Base-by-base conservation (phyloP, 495 filamentous ascomycete species). In the Talaromyces stipitatus region DNA sequence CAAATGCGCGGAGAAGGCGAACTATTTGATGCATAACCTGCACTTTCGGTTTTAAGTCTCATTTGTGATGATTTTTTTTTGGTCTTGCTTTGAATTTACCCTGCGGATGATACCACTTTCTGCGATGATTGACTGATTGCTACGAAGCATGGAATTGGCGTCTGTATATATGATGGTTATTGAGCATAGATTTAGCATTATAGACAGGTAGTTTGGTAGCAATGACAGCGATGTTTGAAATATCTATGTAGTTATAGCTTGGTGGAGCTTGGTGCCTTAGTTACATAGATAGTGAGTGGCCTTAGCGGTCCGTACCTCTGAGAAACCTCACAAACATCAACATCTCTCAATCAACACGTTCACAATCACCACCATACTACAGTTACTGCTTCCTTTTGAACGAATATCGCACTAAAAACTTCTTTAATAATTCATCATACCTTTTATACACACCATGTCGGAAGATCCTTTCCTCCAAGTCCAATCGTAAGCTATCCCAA, bases 401-500 rank as follows among this genome's bases (percentile, higher is more conserved):
- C n/a, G n/a, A n/a, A n/a, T n/a, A n/a, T n/a, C n/a, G n/a, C n/a
- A n/a, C n/a, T n/a, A n/a, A n/a, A n/a, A n/a, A n/a, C n/a, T n/a
- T n/a, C n/a, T n/a, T n/a, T n/a, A n/a, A n/a, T n/a, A n/a, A n/a
- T n/a, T n/a, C n/a, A n/a, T n/a, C n/a, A n/a, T n/a, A n/a, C n/a
- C n/a, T n/a, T n/a, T n/a, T n/a, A n/a, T n/a, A n/a, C n/a, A 27
- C 27, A 18, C 5, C 22, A 55, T 55, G 54, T 43, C 54, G 33
- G 36, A 55, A 66, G 92, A 97, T 64, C 92, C 92, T 24, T 97
- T 96, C 78, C 86, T 95, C 71, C 88, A 95, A 71, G 91, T 95
- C 63, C 91, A 96, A 75, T 82, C 87, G 89, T 92, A 73, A 64
- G 82, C 56, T 33, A n/a, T n/a, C n/a, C 33, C 53, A 58, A 55